Evolutionary conservation across 495 filamentous ascomycete genomes (phyloP), one percentile per base, ranked within the genome.

Genomic region (Aspergillus bertholletiae): DNA sequence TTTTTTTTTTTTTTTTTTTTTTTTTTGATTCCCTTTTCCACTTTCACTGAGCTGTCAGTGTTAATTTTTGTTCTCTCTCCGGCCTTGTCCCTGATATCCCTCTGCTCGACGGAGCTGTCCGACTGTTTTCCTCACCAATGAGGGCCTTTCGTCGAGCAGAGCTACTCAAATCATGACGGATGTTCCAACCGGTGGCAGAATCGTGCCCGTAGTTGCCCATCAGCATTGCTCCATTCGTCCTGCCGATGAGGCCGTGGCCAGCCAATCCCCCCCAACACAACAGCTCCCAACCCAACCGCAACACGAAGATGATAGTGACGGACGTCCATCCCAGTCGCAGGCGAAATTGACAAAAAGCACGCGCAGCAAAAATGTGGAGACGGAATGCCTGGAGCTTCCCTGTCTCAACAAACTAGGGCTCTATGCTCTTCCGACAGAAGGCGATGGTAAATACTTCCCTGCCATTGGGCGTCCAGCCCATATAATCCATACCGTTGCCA

Each of bases 191-290:
- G 71, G 69, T 69, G 71, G 65, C 71, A 76, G 75, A 71, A 76
- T 78, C 54, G 73, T 78, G 65, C 75, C 75, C 57, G 71, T 78
- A 70, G 63, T 78, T 58, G 62, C 68, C 28, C 65, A 58, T 58
- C 60, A 64, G 53, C 62, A 64, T 53, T 60, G 60, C 52, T 54
- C 65, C 15, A 49, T 37, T 45, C 52, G 58, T 49, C 55, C 63
- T 34, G 48, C 65, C 17, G 43, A 61, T 24, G 53, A 53, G 43
- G 46, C 43, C 48, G 17, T 53, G 35, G 45, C 58, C 35, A 46
- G 55, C 43, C 54, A 46, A 23, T 35, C 49, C 12, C 58, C 41
- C 17, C 53, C 51, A 35, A 26, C 15, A 8, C 27, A 34, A 22
- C 47, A 4, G 3, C 18, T 32, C 12, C 21, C 34, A 43, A 43